Conservation (phyloP, 768 basidiomycete genomes). For the Lentinula detonsa region DNA sequence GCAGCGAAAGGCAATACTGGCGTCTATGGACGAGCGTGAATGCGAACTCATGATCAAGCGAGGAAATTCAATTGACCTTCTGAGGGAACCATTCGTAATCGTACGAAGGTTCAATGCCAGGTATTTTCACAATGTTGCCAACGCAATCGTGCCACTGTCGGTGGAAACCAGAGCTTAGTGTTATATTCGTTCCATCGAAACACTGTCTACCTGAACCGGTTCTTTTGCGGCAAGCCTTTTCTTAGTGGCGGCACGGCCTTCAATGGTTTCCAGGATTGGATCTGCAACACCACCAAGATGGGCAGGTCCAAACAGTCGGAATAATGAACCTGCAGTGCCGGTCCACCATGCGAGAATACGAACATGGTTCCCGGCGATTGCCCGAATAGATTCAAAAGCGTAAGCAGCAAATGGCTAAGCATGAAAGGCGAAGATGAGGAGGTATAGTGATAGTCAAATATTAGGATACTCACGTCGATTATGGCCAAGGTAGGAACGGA, state of each 20-base stretch:
- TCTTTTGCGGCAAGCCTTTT: background rate
- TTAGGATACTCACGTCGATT: background rate
- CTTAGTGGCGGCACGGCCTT: background rate
- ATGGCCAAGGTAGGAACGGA: background rate
- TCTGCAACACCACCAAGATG: background rate
- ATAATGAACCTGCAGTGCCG: background rate
- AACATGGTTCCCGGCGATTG: background rate
- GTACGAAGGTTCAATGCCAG: background rate
- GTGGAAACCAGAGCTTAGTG: background rate
- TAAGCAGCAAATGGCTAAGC: background rate
- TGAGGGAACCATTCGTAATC: constrained; percentile 6
- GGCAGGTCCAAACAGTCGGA: background rate
- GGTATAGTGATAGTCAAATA: background rate
- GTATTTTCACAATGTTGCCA: background rate
- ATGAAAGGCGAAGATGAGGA: background rate
- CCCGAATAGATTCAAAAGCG: background rate
- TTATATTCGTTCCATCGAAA: background rate
- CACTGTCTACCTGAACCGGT: background rate
- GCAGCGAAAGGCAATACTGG: constrained; percentile 3
- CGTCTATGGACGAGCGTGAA: background rate
- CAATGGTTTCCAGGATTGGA: background rate
- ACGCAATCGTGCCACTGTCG: background rate
- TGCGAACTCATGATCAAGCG: background rate
- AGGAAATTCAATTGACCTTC: background rate
- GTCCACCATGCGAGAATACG: constrained; percentile 5